Percentiles rank a stretch among this genome's conserved stretches.
phyloP scores from a whole-genome alignment of 2,329 filamentous ascomycete genomes.

The Fusarium equiseti region DNA sequence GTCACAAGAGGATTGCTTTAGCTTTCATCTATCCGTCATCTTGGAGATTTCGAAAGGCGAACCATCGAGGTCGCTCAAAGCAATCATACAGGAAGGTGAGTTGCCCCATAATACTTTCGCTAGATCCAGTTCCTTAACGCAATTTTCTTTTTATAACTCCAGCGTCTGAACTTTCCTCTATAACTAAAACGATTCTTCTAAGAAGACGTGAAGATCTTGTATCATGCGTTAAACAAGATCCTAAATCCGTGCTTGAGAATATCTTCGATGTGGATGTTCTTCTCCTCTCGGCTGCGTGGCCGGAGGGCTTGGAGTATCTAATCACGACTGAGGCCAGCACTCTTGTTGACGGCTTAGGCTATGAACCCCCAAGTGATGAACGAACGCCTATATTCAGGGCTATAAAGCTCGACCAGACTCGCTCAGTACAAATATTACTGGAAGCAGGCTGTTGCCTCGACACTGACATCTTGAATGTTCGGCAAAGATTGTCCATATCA shows the following conservation, averaged over 20 bases:
- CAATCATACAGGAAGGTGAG: too few relatives aligned
- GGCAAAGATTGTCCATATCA: too few relatives aligned
- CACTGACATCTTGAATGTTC: too few relatives aligned
- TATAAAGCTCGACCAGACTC: rapidly evolving
- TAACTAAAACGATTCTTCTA: too few relatives aligned
- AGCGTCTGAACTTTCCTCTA: too few relatives aligned
- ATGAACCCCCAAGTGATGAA: too few relatives aligned
- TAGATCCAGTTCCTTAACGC: too few relatives aligned
- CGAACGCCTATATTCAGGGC: not conserved
- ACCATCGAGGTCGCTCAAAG: too few relatives aligned
- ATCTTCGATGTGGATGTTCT: not conserved
- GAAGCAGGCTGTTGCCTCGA: not conserved
- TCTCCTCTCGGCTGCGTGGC: not conserved
- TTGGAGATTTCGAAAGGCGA: rapidly evolving
- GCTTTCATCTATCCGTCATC: too few relatives aligned
- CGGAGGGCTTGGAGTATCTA: not conserved
- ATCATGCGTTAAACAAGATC: rapidly evolving
- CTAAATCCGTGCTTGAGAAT: not conserved
- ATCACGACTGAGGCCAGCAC: not conserved
- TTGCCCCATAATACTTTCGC: too few relatives aligned
- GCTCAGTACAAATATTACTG: rapidly evolving
- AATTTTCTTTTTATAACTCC: too few relatives aligned
- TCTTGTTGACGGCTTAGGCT: not conserved
- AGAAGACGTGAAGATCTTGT: rapidly evolving
- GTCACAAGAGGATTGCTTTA: too few relatives aligned